A percentile compares a stretch with the other conserved stretches of the same genome.
phyloP scores from a whole-genome alignment of 2,329 filamentous ascomycete genomes.

The Verticillium zaregamsianum region DNA sequence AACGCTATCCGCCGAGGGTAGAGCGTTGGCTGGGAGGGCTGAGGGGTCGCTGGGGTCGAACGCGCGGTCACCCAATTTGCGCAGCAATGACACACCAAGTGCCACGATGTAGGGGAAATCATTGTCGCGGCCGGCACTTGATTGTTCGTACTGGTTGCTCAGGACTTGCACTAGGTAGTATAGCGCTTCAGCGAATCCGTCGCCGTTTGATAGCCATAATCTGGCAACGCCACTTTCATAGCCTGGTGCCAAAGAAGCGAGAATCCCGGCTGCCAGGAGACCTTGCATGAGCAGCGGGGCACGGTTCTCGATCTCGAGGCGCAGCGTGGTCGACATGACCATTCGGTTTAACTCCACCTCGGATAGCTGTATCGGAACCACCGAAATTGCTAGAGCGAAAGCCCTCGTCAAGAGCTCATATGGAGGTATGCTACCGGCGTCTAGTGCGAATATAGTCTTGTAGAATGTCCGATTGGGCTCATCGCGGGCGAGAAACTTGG shows the following conservation, averaged over 20 bases:
- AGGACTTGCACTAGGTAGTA: slow-evolving; percentile 71
- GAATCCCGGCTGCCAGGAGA: slow-evolving; percentile 82
- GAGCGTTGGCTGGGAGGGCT: slow-evolving; percentile 53
- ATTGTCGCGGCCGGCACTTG: slow-evolving; percentile 37
- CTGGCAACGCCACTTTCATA: slow-evolving; percentile 70
- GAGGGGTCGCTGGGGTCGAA: slow-evolving; percentile 48
- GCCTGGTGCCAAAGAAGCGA: slow-evolving; percentile 69
- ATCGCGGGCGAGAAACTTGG: slow-evolving; percentile 87
- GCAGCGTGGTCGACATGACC: slow-evolving; percentile 9
- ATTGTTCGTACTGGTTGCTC: slow-evolving; percentile 55
- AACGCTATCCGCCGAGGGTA: slow-evolving; percentile 65
- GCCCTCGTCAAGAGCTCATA: slow-evolving; percentile 81
- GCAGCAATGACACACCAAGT: slow-evolving; percentile 64
- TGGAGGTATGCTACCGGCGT: slow-evolving; percentile 58
- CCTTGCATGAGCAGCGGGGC: slow-evolving; percentile 92
- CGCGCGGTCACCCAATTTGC: slow-evolving; percentile 64
- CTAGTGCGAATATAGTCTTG: slow-evolving; percentile 73
- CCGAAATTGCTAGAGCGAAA: slow-evolving; percentile 81
- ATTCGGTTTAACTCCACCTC: not conserved
- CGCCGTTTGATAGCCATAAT: slow-evolving; percentile 77
- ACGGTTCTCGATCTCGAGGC: slow-evolving; percentile 61
- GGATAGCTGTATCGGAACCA: slow-evolving; percentile 64
- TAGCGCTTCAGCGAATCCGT: slow-evolving; percentile 79
- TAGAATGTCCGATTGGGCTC: slow-evolving; percentile 88
- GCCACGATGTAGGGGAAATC: slow-evolving; percentile 61